Evolutionary conservation across 2,329 filamentous ascomycete species (phyloP).

Genomic region (Emergomyces pasteurianus): DNA sequence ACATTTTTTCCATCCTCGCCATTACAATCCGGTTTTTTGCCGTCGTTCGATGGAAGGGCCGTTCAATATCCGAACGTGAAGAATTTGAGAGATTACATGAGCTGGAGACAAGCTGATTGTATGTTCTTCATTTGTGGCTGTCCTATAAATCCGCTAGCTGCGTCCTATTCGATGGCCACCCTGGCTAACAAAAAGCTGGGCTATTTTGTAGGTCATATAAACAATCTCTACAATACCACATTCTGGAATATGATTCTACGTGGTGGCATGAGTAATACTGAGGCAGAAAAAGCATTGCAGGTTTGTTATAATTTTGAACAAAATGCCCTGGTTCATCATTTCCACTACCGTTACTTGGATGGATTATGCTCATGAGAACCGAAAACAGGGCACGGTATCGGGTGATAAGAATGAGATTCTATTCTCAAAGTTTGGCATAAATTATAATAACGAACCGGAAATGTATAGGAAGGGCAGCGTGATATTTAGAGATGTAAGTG

Average conservation of each 20-base stretch:
- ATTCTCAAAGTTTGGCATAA: slow-evolving; percentile 77
- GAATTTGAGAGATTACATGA: slow-evolving; percentile 88
- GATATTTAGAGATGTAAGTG: slow-evolving; percentile 63
- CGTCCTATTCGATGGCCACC: background rate
- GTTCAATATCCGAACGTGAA: slow-evolving; percentile 74
- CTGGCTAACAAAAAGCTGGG: background rate
- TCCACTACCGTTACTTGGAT: background rate
- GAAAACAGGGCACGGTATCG: slow-evolving; percentile 60
- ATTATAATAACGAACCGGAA: slow-evolving; percentile 93
- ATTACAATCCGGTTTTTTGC: slow-evolving; percentile 57
- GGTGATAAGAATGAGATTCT: slow-evolving; percentile 93
- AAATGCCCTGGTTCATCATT: background rate
- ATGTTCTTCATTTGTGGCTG: slow-evolving; percentile 22
- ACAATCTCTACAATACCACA: slow-evolving; percentile 95
- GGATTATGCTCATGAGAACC: slow-evolving; percentile 12
- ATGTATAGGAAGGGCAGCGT: slow-evolving; percentile 92
- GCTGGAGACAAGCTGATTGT: slow-evolving; percentile 97
- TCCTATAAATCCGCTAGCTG: background rate
- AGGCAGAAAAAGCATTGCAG: slow-evolving; percentile 70
- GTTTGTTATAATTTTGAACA: slow-evolving; percentile 31
- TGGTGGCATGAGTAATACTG: slow-evolving; percentile 61
- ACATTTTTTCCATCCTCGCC: slow-evolving; percentile 59
- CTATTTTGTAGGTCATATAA: slow-evolving; percentile 63
- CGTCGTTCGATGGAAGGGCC: slow-evolving; percentile 84
- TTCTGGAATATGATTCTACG: slow-evolving; percentile 82